Conservation (phyloP, 2,329 filamentous ascomycete genomes). For the Gaeumannomyces tritici region DNA sequence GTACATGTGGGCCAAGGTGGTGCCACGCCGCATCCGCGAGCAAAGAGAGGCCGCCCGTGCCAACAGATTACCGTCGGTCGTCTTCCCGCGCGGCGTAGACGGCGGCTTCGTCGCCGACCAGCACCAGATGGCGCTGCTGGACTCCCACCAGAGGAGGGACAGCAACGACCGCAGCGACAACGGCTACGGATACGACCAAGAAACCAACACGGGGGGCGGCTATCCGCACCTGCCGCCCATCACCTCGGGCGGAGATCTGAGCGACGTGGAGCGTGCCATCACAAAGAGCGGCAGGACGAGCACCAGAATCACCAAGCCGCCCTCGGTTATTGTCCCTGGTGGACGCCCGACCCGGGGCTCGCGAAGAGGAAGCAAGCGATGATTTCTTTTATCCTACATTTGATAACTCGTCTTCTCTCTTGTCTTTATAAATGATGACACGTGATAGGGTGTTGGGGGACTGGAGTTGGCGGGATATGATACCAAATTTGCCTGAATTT, state of each 20-base stretch:
- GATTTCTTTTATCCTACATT: background rate
- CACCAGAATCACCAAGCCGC: background rate
- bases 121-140: background rate
- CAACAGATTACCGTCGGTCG: background rate
- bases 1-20: conserved; percentile 14
- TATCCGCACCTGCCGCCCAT: background rate
- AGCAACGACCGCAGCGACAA: background rate
- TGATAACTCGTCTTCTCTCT: too few species aligned
- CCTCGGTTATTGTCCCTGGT: background rate
- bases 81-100: background rate
- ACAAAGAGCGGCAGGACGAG: background rate
- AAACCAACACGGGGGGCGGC: too few species aligned
- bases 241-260: background rate
- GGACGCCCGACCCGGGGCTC: background rate
- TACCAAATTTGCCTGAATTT: too few species aligned
- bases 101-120: background rate
- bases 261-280: background rate
- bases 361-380: background rate
- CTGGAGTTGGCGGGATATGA: too few species aligned
- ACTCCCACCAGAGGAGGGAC: background rate
- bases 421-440: too few species aligned
- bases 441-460: too few species aligned
- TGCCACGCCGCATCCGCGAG: conserved; percentile 10
- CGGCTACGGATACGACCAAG: background rate
- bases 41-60: background rate